Conservation (phyloP, 495 filamentous ascomycete genomes). For the Annulohypoxylon maeteangense region DNA sequence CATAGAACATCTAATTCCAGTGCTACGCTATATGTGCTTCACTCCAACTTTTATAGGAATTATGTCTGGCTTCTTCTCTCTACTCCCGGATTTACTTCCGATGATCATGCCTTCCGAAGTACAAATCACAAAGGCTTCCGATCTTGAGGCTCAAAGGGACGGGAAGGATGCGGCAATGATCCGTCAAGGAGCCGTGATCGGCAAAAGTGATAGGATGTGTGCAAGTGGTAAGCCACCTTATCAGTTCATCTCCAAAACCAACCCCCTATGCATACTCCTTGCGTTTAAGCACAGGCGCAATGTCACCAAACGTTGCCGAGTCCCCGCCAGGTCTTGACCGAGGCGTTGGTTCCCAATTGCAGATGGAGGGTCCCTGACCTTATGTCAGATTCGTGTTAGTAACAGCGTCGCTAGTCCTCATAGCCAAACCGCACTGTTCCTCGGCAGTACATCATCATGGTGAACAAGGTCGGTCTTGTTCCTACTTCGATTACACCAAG, state of each 20-base stretch:
- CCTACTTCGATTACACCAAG: neutral
- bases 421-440: conserved; percentile 54
- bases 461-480: conserved; percentile 56
- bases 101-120: conserved; percentile 61
- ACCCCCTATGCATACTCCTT: conserved; percentile 12
- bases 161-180: conserved; percentile 42
- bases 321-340: conserved; percentile 2
- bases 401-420: conserved; percentile 52
- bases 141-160: conserved; percentile 51
- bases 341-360: conserved; percentile 12
- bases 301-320: conserved; percentile 33
- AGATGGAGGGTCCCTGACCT: neutral
- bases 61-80: conserved; percentile 60
- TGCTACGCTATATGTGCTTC: conserved; percentile 24
- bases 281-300: conserved; percentile 7
- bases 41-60: conserved; percentile 29
- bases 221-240: conserved; percentile 55
- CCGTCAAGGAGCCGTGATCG: conserved; percentile 66
- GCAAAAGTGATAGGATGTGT: conserved; percentile 68
- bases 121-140: conserved; percentile 55
- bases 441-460: conserved; percentile 58
- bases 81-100: conserved; percentile 61
- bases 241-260: conserved; percentile 4
- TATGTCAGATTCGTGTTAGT: conserved; percentile 32
- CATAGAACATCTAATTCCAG: conserved; percentile 7